Evolutionary conservation across 2,329 filamentous ascomycete species (phyloP), one percentile per base, ranked within the genome.

Genomic region (Ascochyta rabiei): DNA sequence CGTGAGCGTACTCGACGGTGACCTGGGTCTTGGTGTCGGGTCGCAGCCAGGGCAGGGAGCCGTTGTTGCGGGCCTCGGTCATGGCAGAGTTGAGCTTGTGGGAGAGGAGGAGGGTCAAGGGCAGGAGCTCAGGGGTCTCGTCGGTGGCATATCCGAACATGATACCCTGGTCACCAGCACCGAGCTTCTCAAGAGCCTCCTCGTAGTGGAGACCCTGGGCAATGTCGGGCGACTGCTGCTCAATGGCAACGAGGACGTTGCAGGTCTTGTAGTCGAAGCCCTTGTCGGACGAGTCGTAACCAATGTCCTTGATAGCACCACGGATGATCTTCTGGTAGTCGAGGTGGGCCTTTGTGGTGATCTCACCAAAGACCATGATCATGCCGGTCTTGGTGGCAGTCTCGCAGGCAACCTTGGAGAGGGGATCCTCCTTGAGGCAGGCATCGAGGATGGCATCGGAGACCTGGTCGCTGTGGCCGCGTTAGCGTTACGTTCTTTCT

Each of bases 101-200:
- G 74, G 95, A 89, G 75, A 98, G 87, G 73, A 93, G 86, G 69
- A 98, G 85, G 73, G 93, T 98, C 74, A 99, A 84, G 67, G 95
- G 95, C 77, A 98, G 90, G 70, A 96, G 86, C 84, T 99, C 95
- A 60, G 93, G 93, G 72, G 95, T 98, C 86, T 99, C 95, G 75
- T 99, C 95, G 73, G 95, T 96, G 79, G 95, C 95, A 86, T 99
- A 99, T 73, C 95, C 95, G 81, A 99, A 99, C 95, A 99, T 99
- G 85, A 99, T 97, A 85, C 95, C 95, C 85, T 99, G 95, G 82
- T 99, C 95, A 89, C 95, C 95, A 62, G 95, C 95, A 80, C 95
- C 95, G 65, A 99, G 89, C 82, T 96, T 89, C 87, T 99, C 95
- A 44, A 99, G 89, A 68, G 91, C 92, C 84, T 97, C 86, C 67